Base-by-base conservation (phyloP, 371 early-diverging fungal species). In the Fennellomyces sp. region DNA sequence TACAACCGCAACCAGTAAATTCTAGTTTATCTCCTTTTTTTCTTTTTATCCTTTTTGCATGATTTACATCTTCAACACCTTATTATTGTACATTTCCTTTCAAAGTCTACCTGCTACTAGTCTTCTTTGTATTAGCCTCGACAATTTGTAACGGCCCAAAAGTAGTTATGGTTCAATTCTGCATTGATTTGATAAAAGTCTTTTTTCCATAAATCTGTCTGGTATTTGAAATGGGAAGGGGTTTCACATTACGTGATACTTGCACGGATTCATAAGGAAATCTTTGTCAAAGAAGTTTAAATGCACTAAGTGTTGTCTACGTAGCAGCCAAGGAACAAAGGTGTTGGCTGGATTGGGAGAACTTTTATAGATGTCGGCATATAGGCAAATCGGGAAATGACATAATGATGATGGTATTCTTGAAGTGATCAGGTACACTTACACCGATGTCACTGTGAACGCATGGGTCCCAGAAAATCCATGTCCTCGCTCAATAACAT, bases 1-100 rank as follows among this genome's bases (percentile, higher is more conserved):
- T 97, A 96, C 69, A 80, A 84, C 66, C 78, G 88, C 54, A 63
- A 79, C 72, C 81, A 85, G 70, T 85, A 85, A 75, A 77, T 10
- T 26, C n/a, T 26, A 7, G 1, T 1, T 13, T 52, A 17, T 52
- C 33, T 19, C 19, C 31, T 31, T 5, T 17, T 33, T 31, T 23
- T 30, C 15, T 51, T 21, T 31, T 2, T 52, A 15, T 52, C 28
- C 25, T 31, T 52, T 52, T 52, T 33, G 52, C 52, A 52, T 52
- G 30, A 33, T 52, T 31, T 21, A 50, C 30, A 50, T 29, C 52
- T n/a, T n/a, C n/a, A n/a, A n/a, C n/a, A n/a, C n/a, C n/a, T n/a
- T n/a, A n/a, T n/a, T n/a, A 45, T 45, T 45, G 3, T 45, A 13
- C 25, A 23, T 45, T 45, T 45, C 45, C 23, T 45, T 45, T 21